Base-by-base conservation (phyloP, 148 eudicot genomes). In the Camellia granthamiana region DNA sequence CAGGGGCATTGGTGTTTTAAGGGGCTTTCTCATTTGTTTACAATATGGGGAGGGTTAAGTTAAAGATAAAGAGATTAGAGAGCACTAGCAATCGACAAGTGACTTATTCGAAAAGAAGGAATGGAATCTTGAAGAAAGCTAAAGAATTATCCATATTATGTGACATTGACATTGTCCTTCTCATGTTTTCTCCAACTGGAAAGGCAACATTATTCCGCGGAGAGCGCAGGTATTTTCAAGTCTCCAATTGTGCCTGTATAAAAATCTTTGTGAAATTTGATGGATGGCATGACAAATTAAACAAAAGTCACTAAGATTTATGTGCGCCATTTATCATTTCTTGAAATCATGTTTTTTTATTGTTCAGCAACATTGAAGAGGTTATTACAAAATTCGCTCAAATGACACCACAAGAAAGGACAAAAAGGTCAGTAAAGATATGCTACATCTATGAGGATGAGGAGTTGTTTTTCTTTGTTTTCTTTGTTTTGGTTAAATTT, bases 21-120 rank as follows among this genome's bases (percentile, higher is more conserved):
- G 79, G 61, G 70, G 67, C 16, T 71, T 82, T 77, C 43, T 83
- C n/a, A 23, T 54, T 77, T 46, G 61, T 77, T 77, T 86, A 74
- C 80, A 83, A 86, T 79, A 92, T 92, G 97, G 97, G 97, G 83
- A 90, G 97, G 86, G 97, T 92, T 85, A 92, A 92, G 85, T 74
- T 92, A 59, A 90, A 92, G 86, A 92, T 92, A 44, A 90, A 90
- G 85, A 89, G 87, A 80, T 80, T 92, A 81, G 97, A 92, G 80
- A 92, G 86, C 82, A 89, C 82, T 66, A 88, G 89, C 83, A 92
- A 83, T 70, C 88, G 94, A 44, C 97, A 92, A 84, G 90, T 92
- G 77, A 92, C 97, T 10, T 92, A 86, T 77, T 89, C 96, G 0
- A 92, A 92, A 79, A 81, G 97, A 74, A 87, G 91, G 59, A 87